phyloP scores from a whole-genome alignment of 2,329 filamentous ascomycete species.

The Gyromitra esculenta region DNA sequence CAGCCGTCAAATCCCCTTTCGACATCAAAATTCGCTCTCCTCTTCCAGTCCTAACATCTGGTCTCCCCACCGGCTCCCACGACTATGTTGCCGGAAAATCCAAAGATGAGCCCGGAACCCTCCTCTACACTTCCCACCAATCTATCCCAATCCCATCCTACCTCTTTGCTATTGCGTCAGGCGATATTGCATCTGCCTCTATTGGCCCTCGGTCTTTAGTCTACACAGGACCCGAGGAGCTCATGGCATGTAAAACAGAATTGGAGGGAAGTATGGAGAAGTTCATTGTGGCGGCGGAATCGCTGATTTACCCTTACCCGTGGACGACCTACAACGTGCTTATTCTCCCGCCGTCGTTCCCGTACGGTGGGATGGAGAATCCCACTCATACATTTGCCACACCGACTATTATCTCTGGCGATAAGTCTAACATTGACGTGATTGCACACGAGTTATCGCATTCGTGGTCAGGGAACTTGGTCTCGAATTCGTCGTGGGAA shows the following conservation, averaged over 20 bases:
- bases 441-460: slow-evolving; percentile 85
- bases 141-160: slow-evolving; percentile 93
- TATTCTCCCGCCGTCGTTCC: slow-evolving; percentile 87
- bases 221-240: slow-evolving; percentile 86
- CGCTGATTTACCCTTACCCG: slow-evolving; percentile 69
- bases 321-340: slow-evolving; percentile 97
- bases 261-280: slow-evolving; percentile 90
- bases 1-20: slow-evolving; percentile 95
- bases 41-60: slow-evolving; percentile 90
- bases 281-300: slow-evolving; percentile 87
- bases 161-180: slow-evolving; percentile 88
- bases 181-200: slow-evolving; percentile 83
- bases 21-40: slow-evolving; percentile 87
- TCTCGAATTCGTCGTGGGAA: slow-evolving; percentile 66
- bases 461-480: slow-evolving; percentile 66
- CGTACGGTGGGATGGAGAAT: slow-evolving; percentile 79
- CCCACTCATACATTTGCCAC: slow-evolving; percentile 95
- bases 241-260: slow-evolving; percentile 87
- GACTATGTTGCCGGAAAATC: slow-evolving; percentile 60
- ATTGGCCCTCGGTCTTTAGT: slow-evolving; percentile 88
- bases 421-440: slow-evolving; percentile 91
- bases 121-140: slow-evolving; percentile 86
- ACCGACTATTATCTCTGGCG: slow-evolving; percentile 90
- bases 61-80: slow-evolving; percentile 68
- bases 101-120: slow-evolving; percentile 63